Evolutionary conservation across 306 rosid genomes (phyloP), one percentile per base, ranked within the genome.

Genomic region (Corylus avellana): DNA sequence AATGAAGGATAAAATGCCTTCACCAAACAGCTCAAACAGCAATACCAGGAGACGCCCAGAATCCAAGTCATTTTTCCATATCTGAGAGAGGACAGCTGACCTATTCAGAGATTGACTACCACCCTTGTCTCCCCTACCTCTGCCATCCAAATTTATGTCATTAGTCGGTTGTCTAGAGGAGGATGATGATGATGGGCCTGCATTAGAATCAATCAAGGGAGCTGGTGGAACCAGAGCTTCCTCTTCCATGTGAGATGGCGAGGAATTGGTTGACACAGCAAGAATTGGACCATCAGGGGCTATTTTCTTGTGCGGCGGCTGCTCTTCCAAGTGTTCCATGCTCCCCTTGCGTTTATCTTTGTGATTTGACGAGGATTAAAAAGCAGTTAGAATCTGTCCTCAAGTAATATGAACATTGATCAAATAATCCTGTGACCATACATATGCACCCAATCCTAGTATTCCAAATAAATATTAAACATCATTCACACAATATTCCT

Each of bases 51-150:
- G 76, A 11, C 90, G 83, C 63, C 94, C 93, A 73, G 95, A 92
- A 80, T 90, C 79, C 75, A 92, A 91, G 74, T 87, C 95, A 18
- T 90, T 89, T 80, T 85, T 90, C 97, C 95, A 90, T 71, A 92
- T 81, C 81, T 89, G 97, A 46, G 75, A 29, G 22, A 92, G 95
- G 66, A 82, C 68, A 78, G 97, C 84, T 16, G 87, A 82, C 72
- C 77, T 81, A 50, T 84, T 81, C 11, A 70, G 72, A 63, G 87
- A 48, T 54, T 42, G 87, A 72, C 69, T 81, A 72, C 71, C 80
- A 56, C 17, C 80, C 50, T 17, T n/a, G 50, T 54, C 80, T 47
- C 55, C 75, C 87, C 39, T 48, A 62, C 69, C 62, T 14, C 12
- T 85, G 47, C 53, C 46, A n/a, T 64, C 49, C 5, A 57, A 35